A percentile compares a stretch with the other conserved stretches of the same genome.
Evolutionary conservation across 805 yeast genomes (phyloP).

Genomic region (Ogataea ganodermae): DNA sequence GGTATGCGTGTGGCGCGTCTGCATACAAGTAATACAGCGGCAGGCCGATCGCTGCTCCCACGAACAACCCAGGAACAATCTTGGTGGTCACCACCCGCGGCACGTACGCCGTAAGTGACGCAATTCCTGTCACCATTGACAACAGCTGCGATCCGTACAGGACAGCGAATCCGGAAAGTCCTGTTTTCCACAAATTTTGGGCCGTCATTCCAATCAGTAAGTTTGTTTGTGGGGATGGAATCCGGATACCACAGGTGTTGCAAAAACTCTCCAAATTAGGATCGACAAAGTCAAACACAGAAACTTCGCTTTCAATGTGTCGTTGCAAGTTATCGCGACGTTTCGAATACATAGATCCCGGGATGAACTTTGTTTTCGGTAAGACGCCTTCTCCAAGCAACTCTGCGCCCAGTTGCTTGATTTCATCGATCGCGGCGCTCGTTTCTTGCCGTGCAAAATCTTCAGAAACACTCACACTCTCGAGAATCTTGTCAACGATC

Average conservation of each 20-base stretch:
- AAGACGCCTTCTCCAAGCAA: constrained; percentile 65
- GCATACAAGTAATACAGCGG: constrained; percentile 54
- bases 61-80: constrained; percentile 37
- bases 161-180: constrained; percentile 29
- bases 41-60: constrained; percentile 37
- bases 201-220: constrained; percentile 24
- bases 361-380: constrained; percentile 62
- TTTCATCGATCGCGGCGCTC: constrained; percentile 55
- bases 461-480: constrained; percentile 67
- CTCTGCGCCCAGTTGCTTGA: constrained; percentile 61
- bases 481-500: constrained; percentile 65
- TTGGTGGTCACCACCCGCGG: constrained; percentile 23
- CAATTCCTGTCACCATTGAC: constrained; percentile 33
- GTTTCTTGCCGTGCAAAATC: constrained; percentile 66
- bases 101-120: constrained; percentile 33
- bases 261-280: constrained; percentile 66
- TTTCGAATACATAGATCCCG: constrained; percentile 82
- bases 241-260: constrained; percentile 32
- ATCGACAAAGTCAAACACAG: constrained; percentile 76
- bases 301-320: constrained; percentile 59
- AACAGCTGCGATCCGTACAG: constrained; percentile 33
- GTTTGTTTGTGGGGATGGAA: constrained; percentile 42
- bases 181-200: constrained; percentile 29
- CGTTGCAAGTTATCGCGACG: constrained; percentile 62
- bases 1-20: constrained; percentile 89